Base-by-base conservation (phyloP, 2,329 filamentous ascomycete species). In the Neonectria sp. region DNA sequence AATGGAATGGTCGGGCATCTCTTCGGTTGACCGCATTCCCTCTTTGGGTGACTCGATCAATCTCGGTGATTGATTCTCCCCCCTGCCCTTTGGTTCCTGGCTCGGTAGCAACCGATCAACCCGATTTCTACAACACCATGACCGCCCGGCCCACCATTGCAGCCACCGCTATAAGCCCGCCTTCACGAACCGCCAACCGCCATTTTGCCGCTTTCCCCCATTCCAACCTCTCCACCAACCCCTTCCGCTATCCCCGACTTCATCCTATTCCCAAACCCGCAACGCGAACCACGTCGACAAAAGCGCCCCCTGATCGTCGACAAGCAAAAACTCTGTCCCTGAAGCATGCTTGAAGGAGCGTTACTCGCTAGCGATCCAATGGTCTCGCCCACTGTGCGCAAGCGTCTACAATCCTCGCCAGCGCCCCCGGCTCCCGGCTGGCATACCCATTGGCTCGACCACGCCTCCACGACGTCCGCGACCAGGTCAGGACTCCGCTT, bases 81-180 rank as follows among this genome's bases (percentile, higher is more conserved):
- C 40, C 40, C 40, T 24, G n/a, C 40, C 12, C 9, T 43, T 21
- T 45, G 40, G 40, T 45, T 48, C 63, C 52, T 60, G 35, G 71
- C 60, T 74, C 72, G 72, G 72, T 64, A 71, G 65, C 56, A 66
- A 61, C 72, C 72, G 72, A 74, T 75, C 72, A 73, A n/a, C 35
- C 35, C 31, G 31, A 35, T 11, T 35, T 35, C 33, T 35, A 40
- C 37, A 40, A 61, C 67, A 55, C 62, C 67, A 70, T 62, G 60
- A 31, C 48, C 25, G 40, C 40, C n/a, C 17, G 40, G 33, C 12
- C 37, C 27, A 33, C 31, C 11, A 24, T 49, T 31, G 21, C 40
- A 43, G 49, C 56, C 61, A 52, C 62, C 60, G 59, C 52, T 60
- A 45, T 48, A 43, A 59, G 21, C 35, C 59, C 33, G 6, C 56